Conservation (phyloP, 2,329 filamentous ascomycete genomes). For the Arthrinium puccinioides region DNA sequence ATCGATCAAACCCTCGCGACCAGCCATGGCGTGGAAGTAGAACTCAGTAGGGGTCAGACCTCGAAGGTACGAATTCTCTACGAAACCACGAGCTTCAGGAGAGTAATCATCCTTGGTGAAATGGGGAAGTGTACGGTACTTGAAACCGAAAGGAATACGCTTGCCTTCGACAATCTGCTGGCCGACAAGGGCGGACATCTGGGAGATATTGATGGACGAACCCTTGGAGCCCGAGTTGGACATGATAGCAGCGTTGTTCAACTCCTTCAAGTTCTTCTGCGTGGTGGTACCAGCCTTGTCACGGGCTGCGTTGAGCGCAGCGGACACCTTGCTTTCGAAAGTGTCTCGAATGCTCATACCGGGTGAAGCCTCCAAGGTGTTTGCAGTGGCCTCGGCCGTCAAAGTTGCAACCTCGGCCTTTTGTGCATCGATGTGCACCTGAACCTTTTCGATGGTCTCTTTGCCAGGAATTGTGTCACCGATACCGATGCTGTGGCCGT, state of each 20-base stretch:
- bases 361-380: constrained; percentile 83
- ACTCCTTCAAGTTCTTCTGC: constrained; percentile 85
- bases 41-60: constrained; percentile 93
- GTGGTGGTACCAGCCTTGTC: constrained; percentile 92
- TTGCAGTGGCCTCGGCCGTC: constrained; percentile 72
- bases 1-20: constrained; percentile 98
- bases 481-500: constrained; percentile 96
- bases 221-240: constrained; percentile 95
- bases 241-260: constrained; percentile 97
- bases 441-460: constrained; percentile 75
- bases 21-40: constrained; percentile 99
- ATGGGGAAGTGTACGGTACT: constrained; percentile 92
- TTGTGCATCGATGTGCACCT: constrained; percentile 70
- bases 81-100: constrained; percentile 91
- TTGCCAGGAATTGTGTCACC: constrained; percentile 95
- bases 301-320: constrained; percentile 89
- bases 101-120: constrained; percentile 99
- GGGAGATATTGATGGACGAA: constrained; percentile 98
- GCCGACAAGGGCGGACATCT: constrained; percentile 97
- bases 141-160: constrained; percentile 98
- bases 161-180: constrained; percentile 98
- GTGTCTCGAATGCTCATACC: constrained; percentile 99
- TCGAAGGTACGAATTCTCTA: constrained; percentile 97
- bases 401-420: constrained; percentile 75
- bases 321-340: constrained; percentile 95